Evolutionary conservation across 139 green algal species (phyloP), one percentile per base, ranked within the genome.

Genomic region (Pedinophyceae sp.): DNA sequence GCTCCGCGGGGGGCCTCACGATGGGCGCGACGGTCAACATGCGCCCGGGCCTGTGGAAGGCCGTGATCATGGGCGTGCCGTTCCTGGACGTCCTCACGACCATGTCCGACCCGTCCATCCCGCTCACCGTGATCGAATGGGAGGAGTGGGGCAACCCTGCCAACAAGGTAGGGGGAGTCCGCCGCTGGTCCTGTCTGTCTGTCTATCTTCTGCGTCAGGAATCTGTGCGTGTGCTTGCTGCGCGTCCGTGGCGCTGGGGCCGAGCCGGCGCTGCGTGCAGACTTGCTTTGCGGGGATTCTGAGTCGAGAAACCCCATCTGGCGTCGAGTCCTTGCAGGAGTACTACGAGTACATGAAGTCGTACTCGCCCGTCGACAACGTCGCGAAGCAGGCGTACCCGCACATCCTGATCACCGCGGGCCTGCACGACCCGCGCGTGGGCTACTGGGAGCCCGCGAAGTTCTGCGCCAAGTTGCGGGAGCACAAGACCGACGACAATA

Each of bases 311-410:
- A n/a, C n/a, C n/a, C n/a, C n/a, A n/a, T n/a, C n/a, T n/a, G n/a
- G n/a, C n/a, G n/a, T n/a, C n/a, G n/a, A n/a, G n/a, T n/a, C n/a
- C n/a, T n/a, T n/a, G n/a, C n/a, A 75, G 57, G 64, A 75, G 49
- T 85, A 77, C 70, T 93, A 93, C 58, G 57, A 78, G 20, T 89
- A 85, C 70, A 93, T 95, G 67, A 79, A 79, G 68, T 67, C 34
- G 15, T 95, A 95, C 69, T 79, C 64, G n/a, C 87, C 87, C 1
- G 67, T 93, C 20, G 87, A 96, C 61, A 96, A 96, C 64, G 30
- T 48, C 23, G 19, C 24, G n/a, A 7, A 20, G 50, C 55, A 57
- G 4, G 52, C 38, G 1, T 94, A 96, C 62, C 88, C 88, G 2
- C 49, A 88, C 66, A 74, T 96, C 22, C 67, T 94, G 18, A 81